These are phyloP conservation scores for Dictyostelium intermedium DNA, from an alignment of 78 protist genomes.

Conservation along the genomic window DNA sequence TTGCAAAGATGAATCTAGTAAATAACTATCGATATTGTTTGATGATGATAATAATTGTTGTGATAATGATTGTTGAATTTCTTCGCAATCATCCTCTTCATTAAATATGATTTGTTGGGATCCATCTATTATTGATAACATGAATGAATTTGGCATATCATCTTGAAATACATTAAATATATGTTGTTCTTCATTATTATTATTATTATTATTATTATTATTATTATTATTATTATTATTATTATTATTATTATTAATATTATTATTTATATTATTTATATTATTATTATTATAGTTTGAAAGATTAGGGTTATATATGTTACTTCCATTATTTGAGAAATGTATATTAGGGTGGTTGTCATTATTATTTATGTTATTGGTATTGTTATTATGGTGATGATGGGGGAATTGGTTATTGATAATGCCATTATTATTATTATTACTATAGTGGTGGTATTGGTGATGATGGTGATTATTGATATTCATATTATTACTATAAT, in stretches of 20 bases:
- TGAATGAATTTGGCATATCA: background rate
- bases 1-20: background rate
- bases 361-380: background rate
- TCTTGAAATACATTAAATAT: background rate
- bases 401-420: too few relatives aligned
- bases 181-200: background rate
- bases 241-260: background rate
- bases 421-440: too few relatives aligned
- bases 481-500: background rate
- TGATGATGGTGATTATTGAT: background rate
- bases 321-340: background rate
- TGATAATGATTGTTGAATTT: background rate
- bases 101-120: constrained; percentile 7
- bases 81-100: background rate
- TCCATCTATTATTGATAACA: background rate
- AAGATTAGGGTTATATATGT: background rate
- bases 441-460: background rate
- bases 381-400: background rate
- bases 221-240: background rate
- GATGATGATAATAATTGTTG: too few relatives aligned
- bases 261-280: background rate
- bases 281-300: background rate
- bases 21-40: background rate
- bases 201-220: background rate
- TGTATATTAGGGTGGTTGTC: background rate